Evolutionary conservation across 1,139 yeast genomes (phyloP), one percentile per base, ranked within the genome.

Genomic region (Pneumocystis jirovecii): DNA sequence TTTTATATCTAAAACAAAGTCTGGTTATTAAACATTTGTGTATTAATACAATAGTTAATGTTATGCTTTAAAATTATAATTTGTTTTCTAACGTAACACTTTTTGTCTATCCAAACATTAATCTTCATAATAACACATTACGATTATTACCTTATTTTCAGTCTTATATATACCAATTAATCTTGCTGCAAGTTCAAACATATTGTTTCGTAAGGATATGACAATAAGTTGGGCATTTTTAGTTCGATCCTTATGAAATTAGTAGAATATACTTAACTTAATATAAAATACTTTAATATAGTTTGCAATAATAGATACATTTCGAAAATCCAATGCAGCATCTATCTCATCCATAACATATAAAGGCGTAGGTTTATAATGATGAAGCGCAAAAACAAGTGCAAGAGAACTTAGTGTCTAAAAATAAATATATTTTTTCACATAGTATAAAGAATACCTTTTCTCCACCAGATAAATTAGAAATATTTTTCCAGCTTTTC

Each of bases 291-390:
- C 57, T 17, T 90, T 91, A 74, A 95, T 95, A 74, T 95, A 95
- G 72, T 91, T 91, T 2, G 98, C 99, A 66, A 95, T 96, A 76
- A 93, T 93, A 17, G 96, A 89, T 63, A 95, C 98, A 73, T 95
- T 95, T 74, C 97, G 80, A 77, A 93, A 95, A 77, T 95, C 99
- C 70, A 95, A 81, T 0, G 99, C 99, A 0, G 99, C 99, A 77
- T 95, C 99, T 71, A 95, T 93, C 77, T 95, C 99, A 78, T 95
- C 99, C 99, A 95, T 95, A 50, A 95, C 98, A 74, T 95, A 95
- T 63, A 95, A 78, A 7, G 99, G 98, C 0, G 98, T 95, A 0
- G 99, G 99, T 74, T 90, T 93, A 75, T 89, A 95, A 71, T 88
- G 89, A 74, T 95, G 98, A 61, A 95, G 81, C 0, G 98, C 98